Base-by-base conservation (phyloP, 495 filamentous ascomycete species). In the Xylaria nigripes region DNA sequence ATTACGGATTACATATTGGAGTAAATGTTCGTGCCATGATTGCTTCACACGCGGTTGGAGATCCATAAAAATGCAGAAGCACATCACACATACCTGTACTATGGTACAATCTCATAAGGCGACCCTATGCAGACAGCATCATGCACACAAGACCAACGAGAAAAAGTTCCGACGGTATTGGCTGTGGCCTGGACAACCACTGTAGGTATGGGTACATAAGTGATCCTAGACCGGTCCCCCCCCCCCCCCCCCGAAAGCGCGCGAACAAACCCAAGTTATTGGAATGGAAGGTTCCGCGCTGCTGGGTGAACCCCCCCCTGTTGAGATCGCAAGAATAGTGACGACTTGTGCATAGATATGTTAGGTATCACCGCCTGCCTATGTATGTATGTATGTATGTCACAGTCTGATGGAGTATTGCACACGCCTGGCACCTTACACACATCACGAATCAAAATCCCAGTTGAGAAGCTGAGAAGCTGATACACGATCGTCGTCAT, bases 281-380 rank as follows among this genome's bases (percentile, higher is more conserved):
- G 40, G 25, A n/a, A 50, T 45, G 34, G 45, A 36, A 50, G 25
- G 22, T 55, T 50, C 52, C 45, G 52, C 41, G 24, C 32, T 32
- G 38, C 45, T 44, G 24, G 36, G 36, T n/a, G 44, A 48, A 29
- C 6, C 4, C 30, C 27, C n/a, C 45, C 52, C 24, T 36, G 45
- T 44, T 32, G 41, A 13, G 2, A 41, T 46, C 36, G 45, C 52
- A 42, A 43, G 45, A 45, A 44, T 36, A 23, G 34, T 34, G 27
- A 43, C 43, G 38, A 36, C 25, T 29, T 34, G 40, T 45, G 48
- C 46, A 55, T 49, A n/a, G 5, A 30, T 10, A 30, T 30, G 10
- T 30, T n/a, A n/a, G n/a, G n/a, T n/a, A n/a, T n/a, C n/a, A n/a
- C n/a, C n/a, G 27, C 27, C 5, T 30, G 27, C 27, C 4, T 30